Base-by-base conservation (phyloP, 805 yeast species). In the Candida maesae region DNA sequence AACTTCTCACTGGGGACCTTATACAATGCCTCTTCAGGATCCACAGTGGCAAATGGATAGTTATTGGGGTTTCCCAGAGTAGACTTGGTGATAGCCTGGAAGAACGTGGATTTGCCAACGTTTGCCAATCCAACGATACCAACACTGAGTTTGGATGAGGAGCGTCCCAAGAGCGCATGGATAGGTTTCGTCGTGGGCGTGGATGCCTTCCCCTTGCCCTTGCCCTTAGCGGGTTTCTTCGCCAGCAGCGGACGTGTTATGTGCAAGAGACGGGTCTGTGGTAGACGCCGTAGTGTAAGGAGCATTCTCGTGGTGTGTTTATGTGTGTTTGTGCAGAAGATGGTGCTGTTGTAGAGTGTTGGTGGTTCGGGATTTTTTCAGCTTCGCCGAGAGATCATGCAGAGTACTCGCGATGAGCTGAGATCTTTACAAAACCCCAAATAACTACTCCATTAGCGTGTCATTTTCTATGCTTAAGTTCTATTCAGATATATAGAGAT, bases 111-210 rank as follows among this genome's bases (percentile, higher is more conserved):
- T 56, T 83, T 83, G 55, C 91, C 91, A 45, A 84, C 90, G 45
- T 76, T 84, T 51, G 90, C 93, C 43, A 84, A 67, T 36, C 93
- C 93, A 45, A 84, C 93, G 47, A 84, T 83, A 52, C 93, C 93
- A 39, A 50, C 56, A 21, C 59, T 54, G 12, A 57, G 42, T 33
- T 56, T 57, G 17, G 53, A 50, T 20, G 59, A 54, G 18, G 57
- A 46, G 17, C 61, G 51, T 3, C 61, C 61, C 6, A 57, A 26
- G 1, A 57, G 45, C 0, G 56, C 51, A 35, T 50, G 47, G 5
- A 36, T 21, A 16, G 42, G 10, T 18, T 33, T 20, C 3, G n/a
- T n/a, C n/a, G 35, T 11, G 24, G 24, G 10, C 8, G 14, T 12
- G 6, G 33, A 16, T 2, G 31, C 31, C 15, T 28, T 28, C 8